phyloP scores from a whole-genome alignment of 768 basidiomycete genomes.

The Rhodotorula graminis region DNA sequence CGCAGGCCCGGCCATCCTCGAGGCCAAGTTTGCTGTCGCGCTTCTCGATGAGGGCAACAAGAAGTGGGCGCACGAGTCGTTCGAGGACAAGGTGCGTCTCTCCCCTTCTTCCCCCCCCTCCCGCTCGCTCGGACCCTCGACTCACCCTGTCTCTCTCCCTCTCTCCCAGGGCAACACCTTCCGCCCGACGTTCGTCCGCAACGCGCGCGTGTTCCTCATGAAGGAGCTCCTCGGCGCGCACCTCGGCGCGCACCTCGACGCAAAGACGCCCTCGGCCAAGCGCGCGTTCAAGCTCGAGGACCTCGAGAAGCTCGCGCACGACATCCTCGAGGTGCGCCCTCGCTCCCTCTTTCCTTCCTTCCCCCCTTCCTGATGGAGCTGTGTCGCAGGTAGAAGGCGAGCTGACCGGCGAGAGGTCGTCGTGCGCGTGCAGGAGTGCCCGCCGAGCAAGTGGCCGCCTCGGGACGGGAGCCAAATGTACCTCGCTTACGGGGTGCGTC shows the following conservation, averaged over 20 bases:
- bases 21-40: neutral
- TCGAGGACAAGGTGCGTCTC: neutral
- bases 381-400: too few relatives aligned
- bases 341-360: too few relatives aligned
- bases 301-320: conserved; percentile 3
- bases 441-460: neutral
- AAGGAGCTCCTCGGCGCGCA: neutral
- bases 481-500: neutral
- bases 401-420: too few relatives aligned
- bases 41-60: neutral
- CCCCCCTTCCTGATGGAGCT: neutral
- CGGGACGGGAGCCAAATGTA: neutral
- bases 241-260: neutral
- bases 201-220: neutral
- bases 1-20: neutral
- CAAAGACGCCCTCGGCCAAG: neutral
- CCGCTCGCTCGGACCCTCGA: neutral
- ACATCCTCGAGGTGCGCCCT: neutral
- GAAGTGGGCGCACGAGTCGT: neutral
- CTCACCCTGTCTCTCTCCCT: too few relatives aligned
- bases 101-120: neutral
- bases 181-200: neutral
- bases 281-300: neutral
- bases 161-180: neutral
- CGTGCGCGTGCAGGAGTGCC: neutral